Percentiles rank a stretch among this genome's conserved stretches.
Conservation (phyloP, 1,284 basidiomycete genomes). For the Malassezia globosa region DNA sequence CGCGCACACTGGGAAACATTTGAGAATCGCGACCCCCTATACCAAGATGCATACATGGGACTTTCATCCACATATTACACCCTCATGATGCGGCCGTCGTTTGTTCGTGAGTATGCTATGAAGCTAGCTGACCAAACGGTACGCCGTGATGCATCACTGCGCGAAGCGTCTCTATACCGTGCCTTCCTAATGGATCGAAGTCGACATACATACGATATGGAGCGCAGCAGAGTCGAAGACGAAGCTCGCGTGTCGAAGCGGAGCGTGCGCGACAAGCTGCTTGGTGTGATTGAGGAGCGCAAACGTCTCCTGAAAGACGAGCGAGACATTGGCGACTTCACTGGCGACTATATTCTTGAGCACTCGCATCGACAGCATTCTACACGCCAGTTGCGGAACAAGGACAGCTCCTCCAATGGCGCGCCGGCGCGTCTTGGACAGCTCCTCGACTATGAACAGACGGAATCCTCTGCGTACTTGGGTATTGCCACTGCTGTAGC, state of each 20-base stretch:
- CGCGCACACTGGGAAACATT: conserved; percentile 41
- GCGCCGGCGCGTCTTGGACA: conserved; percentile 6
- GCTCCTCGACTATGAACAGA: conserved; percentile 20
- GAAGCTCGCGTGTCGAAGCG: conserved; percentile 38
- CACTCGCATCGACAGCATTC: conserved; percentile 35
- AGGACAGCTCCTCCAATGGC: conserved; percentile 20
- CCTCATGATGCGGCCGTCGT: conserved; percentile 33
- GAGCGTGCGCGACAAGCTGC: conserved; percentile 36
- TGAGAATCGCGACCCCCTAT: conserved; percentile 41
- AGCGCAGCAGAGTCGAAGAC: conserved; percentile 37
- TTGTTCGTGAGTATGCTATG: conserved; percentile 36
- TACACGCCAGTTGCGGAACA: conserved; percentile 45
- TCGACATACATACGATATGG: conserved; percentile 25
- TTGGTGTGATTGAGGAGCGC: conserved; percentile 39
- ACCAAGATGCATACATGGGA: conserved; percentile 34
- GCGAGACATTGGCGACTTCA: conserved; percentile 41
- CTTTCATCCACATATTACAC: conserved; percentile 32
- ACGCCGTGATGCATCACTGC: conserved; percentile 31
- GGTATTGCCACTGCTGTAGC: conserved; percentile 21
- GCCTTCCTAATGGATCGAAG: conserved; percentile 40
- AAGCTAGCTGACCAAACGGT: conserved; percentile 30
- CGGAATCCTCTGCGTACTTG: conserved; percentile 7
- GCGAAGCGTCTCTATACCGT: conserved; percentile 33
- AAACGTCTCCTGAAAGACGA: conserved; percentile 39
- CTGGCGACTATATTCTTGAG: conserved; percentile 22